Evolutionary conservation across 208 protist genomes (phyloP).

Genomic region (Leptomonas seymouri): DNA sequence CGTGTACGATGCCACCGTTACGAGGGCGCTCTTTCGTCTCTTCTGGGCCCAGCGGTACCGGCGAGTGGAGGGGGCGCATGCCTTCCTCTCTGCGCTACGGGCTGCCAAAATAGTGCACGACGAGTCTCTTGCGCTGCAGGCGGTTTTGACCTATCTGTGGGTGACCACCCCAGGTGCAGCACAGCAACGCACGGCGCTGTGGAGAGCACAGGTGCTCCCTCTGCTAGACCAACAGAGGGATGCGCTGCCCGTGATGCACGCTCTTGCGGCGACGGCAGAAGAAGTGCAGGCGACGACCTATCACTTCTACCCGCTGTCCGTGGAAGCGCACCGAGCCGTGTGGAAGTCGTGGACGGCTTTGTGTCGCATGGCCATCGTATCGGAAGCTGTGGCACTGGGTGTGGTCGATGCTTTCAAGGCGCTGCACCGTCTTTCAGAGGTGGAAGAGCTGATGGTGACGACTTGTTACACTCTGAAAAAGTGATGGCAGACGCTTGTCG

Average conservation of each 20-base stretch:
- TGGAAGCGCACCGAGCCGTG: conserved; percentile 40
- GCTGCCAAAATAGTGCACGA: conserved; percentile 36
- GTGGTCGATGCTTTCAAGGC: conserved; percentile 42
- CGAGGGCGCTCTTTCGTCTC: conserved; percentile 42
- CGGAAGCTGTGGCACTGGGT: conserved; percentile 22
- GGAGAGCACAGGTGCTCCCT: conserved; percentile 5
- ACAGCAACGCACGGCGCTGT: conserved; percentile 3
- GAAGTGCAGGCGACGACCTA: conserved; percentile 5
- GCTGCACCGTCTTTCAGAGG: conserved; percentile 42
- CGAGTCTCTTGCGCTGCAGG: conserved; percentile 45
- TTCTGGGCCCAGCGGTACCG: conserved; percentile 60
- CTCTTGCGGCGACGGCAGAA: background rate
- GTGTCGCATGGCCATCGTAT: conserved; percentile 44
- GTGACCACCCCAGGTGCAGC: conserved; percentile 11
- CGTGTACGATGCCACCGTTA: conserved; percentile 38
- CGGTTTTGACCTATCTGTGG: conserved; percentile 58
- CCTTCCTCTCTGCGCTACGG: conserved; percentile 68
- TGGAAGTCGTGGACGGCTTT: conserved; percentile 54
- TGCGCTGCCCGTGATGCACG: background rate
- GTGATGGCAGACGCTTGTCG: background rate
- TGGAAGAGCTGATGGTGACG: conserved; percentile 75
- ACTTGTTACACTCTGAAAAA: conserved; percentile 18
- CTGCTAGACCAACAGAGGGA: conserved; percentile 1
- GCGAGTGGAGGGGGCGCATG: conserved; percentile 60
- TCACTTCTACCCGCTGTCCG: conserved; percentile 35